Conservation (phyloP, 2,329 filamentous ascomycete species). For the Lithohypha guttulata region DNA sequence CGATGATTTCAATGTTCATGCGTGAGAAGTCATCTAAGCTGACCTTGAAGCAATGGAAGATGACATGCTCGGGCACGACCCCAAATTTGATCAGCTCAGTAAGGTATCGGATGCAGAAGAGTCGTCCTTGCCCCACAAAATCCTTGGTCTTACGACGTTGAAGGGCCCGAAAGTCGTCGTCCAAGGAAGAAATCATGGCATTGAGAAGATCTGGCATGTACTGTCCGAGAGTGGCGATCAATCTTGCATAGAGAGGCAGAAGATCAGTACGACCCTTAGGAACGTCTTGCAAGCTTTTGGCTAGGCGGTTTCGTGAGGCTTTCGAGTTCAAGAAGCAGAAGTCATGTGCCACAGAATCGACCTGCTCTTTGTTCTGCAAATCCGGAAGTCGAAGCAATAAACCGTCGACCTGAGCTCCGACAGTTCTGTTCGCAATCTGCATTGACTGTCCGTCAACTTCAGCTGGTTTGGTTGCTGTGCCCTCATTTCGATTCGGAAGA, state of each 20-base stretch:
- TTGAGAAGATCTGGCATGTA: slow-evolving; percentile 94
- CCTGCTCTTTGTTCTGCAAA: slow-evolving; percentile 77
- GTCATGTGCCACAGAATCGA: slow-evolving; percentile 86
- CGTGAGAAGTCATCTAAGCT: slow-evolving; percentile 94
- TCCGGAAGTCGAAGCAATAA: slow-evolving; percentile 81
- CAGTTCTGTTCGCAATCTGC: slow-evolving; percentile 94
- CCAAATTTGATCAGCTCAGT: slow-evolving; percentile 97
- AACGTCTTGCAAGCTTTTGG: slow-evolving; percentile 88
- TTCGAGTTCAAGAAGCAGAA: slow-evolving; percentile 99
- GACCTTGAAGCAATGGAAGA: slow-evolving; percentile 97
- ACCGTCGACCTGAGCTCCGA: slow-evolving; percentile 91
- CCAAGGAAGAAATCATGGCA: slow-evolving; percentile 79
- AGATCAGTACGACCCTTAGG: slow-evolving; percentile 89
- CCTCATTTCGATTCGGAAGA: slow-evolving; percentile 37
- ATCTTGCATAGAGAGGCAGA: slow-evolving; percentile 78
- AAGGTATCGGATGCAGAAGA: slow-evolving; percentile 93
- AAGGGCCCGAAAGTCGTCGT: slow-evolving; percentile 91
- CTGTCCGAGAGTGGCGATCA: slow-evolving; percentile 84
- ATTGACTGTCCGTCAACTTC: slow-evolving; percentile 68
- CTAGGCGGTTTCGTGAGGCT: slow-evolving; percentile 82
- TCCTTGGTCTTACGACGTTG: slow-evolving; percentile 97
- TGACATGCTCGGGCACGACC: slow-evolving; percentile 94
- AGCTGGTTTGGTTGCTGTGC: slow-evolving; percentile 30
- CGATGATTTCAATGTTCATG: slow-evolving; percentile 99
- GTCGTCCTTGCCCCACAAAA: slow-evolving; percentile 84